phyloP scores from a whole-genome alignment of 495 filamentous ascomycete genomes.

The Cudoniella acicularis region DNA sequence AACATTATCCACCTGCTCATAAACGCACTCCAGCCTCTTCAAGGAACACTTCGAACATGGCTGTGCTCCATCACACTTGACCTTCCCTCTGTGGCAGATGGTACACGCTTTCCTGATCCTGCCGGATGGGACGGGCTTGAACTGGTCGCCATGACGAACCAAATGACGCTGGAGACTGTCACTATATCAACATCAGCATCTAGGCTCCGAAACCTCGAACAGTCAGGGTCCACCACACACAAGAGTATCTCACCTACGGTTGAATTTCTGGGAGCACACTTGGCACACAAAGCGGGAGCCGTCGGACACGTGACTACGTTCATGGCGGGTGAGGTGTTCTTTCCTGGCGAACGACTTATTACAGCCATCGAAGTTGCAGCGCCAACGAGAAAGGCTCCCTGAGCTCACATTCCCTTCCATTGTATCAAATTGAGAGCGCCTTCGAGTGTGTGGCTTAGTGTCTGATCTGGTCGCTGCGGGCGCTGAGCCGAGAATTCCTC shows the following conservation, averaged over 20 bases:
- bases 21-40: conserved; percentile 24
- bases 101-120: conserved; percentile 26
- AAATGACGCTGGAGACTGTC: conserved; percentile 26
- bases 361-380: conserved; percentile 21
- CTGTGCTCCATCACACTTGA: conserved; percentile 27
- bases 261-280: conserved; percentile 26
- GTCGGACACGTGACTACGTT: conserved; percentile 20
- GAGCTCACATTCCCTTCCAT: no score
- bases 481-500: no score
- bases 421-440: no score
- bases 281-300: conserved; percentile 14
- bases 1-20: conserved; percentile 7
- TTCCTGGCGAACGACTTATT: conserved; percentile 27
- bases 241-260: conserved; percentile 19
- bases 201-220: neutral
- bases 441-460: no score
- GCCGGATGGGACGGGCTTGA: conserved; percentile 15
- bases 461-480: no score
- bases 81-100: conserved; percentile 27
- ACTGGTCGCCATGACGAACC: conserved; percentile 14
- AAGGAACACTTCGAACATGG: conserved; percentile 26
- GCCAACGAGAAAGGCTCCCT: no score
- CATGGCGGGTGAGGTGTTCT: conserved; percentile 30
- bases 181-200: conserved; percentile 5
- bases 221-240: neutral